Conservation (phyloP, 2,329 filamentous ascomycete species). For the Fusarium stilboides region DNA sequence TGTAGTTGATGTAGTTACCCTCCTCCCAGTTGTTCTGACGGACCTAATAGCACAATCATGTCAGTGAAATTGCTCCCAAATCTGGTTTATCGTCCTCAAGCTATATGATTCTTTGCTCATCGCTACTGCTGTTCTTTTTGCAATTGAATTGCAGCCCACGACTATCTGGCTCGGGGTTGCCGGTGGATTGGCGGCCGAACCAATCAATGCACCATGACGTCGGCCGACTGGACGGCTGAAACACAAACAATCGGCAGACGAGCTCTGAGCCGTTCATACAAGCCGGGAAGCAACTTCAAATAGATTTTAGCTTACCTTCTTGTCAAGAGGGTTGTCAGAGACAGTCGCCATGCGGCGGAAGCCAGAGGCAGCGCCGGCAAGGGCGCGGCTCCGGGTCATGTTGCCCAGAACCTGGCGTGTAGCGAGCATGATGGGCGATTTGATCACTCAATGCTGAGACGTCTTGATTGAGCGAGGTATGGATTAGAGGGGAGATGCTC, state of each 20-base stretch:
- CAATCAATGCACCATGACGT: slow-evolving; percentile 35
- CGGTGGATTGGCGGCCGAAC: slow-evolving; percentile 23
- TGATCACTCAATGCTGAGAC: slow-evolving; percentile 32
- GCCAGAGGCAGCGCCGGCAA: slow-evolving; percentile 70
- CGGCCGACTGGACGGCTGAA: slow-evolving; percentile 5
- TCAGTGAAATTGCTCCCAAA: slow-evolving; percentile 35
- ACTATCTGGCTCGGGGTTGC: slow-evolving; percentile 11
- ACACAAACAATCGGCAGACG: slow-evolving; percentile 5
- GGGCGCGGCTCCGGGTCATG: slow-evolving; percentile 73
- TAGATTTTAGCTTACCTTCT: slow-evolving; percentile 74
- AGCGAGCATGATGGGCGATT: slow-evolving; percentile 73
- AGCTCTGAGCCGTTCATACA: neutral
- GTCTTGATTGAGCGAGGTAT: slow-evolving; percentile 40
- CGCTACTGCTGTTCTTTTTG: neutral
- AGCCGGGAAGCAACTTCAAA: neutral
- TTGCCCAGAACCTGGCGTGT: slow-evolving; percentile 79
- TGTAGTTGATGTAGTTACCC: slow-evolving; percentile 98
- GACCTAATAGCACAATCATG: slow-evolving; percentile 64
- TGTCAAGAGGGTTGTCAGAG: slow-evolving; percentile 86
- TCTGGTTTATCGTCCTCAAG: neutral
- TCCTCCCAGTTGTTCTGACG: slow-evolving; percentile 98
- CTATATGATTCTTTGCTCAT: neutral
- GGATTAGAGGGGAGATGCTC: slow-evolving; percentile 47
- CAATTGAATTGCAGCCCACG: neutral
- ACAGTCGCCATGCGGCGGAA: slow-evolving; percentile 86